These are phyloP conservation scores for Pilatotrama ljubarskyi DNA, from an alignment of 768 basidiomycete species.

Conservation along the genomic window DNA sequence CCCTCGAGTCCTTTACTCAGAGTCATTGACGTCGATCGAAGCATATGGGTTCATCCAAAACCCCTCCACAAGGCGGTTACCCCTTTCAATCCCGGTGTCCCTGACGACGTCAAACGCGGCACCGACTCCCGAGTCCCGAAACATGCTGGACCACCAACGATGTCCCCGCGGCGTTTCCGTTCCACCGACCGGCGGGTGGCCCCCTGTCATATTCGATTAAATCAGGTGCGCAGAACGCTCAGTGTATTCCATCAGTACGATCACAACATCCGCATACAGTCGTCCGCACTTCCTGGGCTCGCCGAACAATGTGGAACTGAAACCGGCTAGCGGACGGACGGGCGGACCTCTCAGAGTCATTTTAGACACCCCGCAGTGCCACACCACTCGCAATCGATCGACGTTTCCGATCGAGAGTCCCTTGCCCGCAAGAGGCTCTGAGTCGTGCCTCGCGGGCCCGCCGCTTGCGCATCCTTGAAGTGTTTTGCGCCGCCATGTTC, in stretches of 20 bases:
- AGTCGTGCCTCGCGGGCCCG: neutral
- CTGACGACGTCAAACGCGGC: neutral
- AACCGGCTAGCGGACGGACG: neutral
- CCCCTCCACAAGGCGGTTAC: too few relatives aligned
- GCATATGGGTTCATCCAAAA: neutral
- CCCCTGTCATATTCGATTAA: neutral
- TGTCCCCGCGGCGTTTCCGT: neutral
- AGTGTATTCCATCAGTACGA: neutral
- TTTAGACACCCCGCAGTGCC: slow-evolving; percentile 2
- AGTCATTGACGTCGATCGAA: too few relatives aligned
- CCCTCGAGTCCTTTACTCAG: too few relatives aligned
- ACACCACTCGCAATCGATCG: slow-evolving; percentile 2
- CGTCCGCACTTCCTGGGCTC: too few relatives aligned
- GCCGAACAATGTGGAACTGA: neutral
- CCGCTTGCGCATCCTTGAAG: neutral
- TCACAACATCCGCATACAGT: neutral
- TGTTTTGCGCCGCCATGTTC: neutral
- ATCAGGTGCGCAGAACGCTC: too few relatives aligned
- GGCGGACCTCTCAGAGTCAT: neutral
- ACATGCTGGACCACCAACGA: too few relatives aligned
- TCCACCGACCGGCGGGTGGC: neutral
- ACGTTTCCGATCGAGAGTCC: neutral
- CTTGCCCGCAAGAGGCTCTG: neutral
- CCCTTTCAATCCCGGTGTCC: too few relatives aligned
- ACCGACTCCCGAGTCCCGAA: neutral